Conservation (phyloP, 2,329 filamentous ascomycete genomes). For the Claviceps monticola region DNA sequence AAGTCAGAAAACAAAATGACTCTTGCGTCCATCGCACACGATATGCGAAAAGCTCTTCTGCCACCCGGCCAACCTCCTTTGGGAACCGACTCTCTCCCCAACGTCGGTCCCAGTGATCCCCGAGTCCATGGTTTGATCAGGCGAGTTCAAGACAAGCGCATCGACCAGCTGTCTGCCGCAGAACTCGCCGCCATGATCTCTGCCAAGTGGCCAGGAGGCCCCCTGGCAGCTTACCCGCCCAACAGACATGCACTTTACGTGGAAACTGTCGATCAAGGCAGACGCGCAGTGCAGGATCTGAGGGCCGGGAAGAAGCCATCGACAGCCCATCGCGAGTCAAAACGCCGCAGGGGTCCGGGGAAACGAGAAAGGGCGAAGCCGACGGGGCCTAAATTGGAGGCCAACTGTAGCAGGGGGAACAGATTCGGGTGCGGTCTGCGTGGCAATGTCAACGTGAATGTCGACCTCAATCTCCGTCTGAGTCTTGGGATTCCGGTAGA, state of each 20-base stretch:
- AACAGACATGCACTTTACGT: not conserved
- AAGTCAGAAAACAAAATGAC: constrained; percentile 2
- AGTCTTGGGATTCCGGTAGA: not conserved
- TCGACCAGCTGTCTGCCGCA: not conserved
- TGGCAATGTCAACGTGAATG: not conserved
- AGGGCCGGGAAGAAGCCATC: not conserved
- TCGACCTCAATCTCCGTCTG: not conserved
- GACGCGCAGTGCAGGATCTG: not conserved
- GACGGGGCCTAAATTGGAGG: not conserved
- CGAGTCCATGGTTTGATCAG: not conserved
- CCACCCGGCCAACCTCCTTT: not conserved
- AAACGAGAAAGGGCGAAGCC: not conserved
- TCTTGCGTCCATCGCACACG: constrained; percentile 1
- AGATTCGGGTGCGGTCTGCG: not conserved
- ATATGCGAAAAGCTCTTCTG: not conserved
- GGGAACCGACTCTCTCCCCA: not conserved
- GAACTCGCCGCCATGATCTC: not conserved
- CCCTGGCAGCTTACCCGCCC: not conserved
- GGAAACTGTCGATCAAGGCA: not conserved
- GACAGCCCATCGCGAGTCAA: not conserved
- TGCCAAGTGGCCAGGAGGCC: not conserved
- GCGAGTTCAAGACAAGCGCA: not conserved
- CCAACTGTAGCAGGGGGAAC: too few species aligned
- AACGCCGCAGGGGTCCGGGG: not conserved
- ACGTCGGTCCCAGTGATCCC: not conserved